Evolutionary conservation across 192 early-diverging fungal species (phyloP), one percentile per base, ranked within the genome.

Genomic region (Phycomyces nitens): DNA sequence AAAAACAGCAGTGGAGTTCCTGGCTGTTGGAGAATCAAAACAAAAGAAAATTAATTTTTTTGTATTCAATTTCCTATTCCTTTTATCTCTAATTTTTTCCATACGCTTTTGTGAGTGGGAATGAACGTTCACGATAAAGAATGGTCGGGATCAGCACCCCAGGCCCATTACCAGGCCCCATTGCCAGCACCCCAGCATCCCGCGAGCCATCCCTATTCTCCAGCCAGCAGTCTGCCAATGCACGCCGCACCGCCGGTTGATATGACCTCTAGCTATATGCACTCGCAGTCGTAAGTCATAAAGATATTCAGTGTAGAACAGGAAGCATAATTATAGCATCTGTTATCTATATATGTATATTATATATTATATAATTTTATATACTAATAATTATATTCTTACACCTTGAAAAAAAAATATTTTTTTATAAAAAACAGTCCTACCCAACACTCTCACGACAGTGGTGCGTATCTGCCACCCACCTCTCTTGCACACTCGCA

Each of bases 241-340:
- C 53, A 54, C 21, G 16, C 53, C 2, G 53, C 23, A 15, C 53
- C 53, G 20, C 53, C 53, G 2, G 53, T 54, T n/a, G 53, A 54
- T 21, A 54, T 54, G 53, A 54, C 23, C 21, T 50, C 49, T 15
- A 54, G 53, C 12, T 54, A 54, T 21, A 54, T 54, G 23, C 53
- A 54, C 26, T 12, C 23, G 1, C 12, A 24, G 23, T 50, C 49
- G n/a, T 22, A 50, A 34, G 29, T 34, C n/a, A n/a, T n/a, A n/a
- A n/a, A n/a, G n/a, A n/a, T n/a, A n/a, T n/a, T n/a, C n/a, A n/a
- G n/a, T n/a, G n/a, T n/a, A n/a, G n/a, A n/a, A n/a, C n/a, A n/a
- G n/a, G n/a, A n/a, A n/a, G n/a, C n/a, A n/a, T n/a, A n/a, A n/a
- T n/a, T n/a, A n/a, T n/a, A n/a, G n/a, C n/a, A n/a, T n/a, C n/a